Evolutionary conservation across 2,329 filamentous ascomycete species (phyloP).

Genomic region (Aspergillus sp.): DNA sequence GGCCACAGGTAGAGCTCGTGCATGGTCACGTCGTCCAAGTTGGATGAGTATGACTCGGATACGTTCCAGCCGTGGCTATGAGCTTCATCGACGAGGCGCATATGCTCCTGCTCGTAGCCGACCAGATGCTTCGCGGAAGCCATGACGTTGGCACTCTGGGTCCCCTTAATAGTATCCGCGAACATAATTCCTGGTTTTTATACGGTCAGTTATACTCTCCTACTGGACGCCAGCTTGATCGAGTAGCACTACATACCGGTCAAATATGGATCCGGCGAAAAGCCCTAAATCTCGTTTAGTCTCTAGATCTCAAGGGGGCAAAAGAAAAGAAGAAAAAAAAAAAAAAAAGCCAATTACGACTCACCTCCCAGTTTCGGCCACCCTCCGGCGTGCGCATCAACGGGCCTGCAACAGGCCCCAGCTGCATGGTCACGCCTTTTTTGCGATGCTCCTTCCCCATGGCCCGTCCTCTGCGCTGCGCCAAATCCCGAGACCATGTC

Average conservation of each 20-base stretch:
- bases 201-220: too few species aligned
- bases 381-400: conserved; percentile 14
- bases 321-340: too few species aligned
- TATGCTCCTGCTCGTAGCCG: conserved; percentile 59
- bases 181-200: conserved; percentile 30
- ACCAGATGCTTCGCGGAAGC: conserved; percentile 35
- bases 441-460: conserved; percentile 32
- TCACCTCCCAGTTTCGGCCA: not conserved
- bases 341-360: too few species aligned
- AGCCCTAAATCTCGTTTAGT: too few species aligned
- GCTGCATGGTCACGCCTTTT: conserved; percentile 34
- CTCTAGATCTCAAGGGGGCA: too few species aligned
- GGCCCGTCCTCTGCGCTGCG: conserved; percentile 1
- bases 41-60: conserved; percentile 27
- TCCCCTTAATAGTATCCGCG: conserved; percentile 44
- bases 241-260: conserved; percentile 9
- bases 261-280: conserved; percentile 36
- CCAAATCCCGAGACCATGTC: conserved; percentile 3
- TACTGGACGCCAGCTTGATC: too few species aligned
- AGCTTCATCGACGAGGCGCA: conserved; percentile 19
- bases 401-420: conserved; percentile 36
- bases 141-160: conserved; percentile 43
- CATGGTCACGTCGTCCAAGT: conserved; percentile 64
- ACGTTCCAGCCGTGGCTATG: conserved; percentile 26
- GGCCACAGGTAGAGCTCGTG: conserved; percentile 73